These are phyloP conservation scores for Rosa persica DNA, from an alignment of 306 rosid species.

Conservation along the genomic window DNA sequence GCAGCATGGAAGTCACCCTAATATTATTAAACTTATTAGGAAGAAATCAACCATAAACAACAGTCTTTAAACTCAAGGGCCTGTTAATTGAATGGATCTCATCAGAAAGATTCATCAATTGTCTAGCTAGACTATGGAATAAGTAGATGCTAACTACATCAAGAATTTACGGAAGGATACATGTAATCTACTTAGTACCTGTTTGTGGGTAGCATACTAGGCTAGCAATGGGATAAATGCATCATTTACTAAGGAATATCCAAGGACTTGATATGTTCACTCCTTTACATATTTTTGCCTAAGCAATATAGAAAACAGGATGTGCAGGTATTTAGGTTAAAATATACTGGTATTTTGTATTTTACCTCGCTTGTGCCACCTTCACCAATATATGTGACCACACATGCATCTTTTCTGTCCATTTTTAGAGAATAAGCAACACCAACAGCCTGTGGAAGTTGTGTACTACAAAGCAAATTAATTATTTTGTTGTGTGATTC, in stretches of 20 bases:
- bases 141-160: not conserved
- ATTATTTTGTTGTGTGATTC: conserved; percentile 1
- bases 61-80: not conserved
- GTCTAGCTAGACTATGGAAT: not conserved
- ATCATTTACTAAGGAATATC: not conserved
- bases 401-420: conserved; percentile 84
- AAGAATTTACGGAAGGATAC: not conserved
- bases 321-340: not conserved
- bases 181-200: not conserved
- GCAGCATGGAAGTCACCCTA: conserved; percentile 99
- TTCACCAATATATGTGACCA: conserved; percentile 79
- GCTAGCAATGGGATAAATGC: not conserved
- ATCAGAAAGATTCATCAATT: conserved; percentile 2
- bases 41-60: conserved; percentile 10
- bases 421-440: conserved; percentile 94
- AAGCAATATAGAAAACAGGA: not conserved
- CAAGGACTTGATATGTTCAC: too few relatives aligned
- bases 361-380: conserved; percentile 98
- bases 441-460: conserved; percentile 94
- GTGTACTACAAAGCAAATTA: conserved; percentile 49
- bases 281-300: not conserved
- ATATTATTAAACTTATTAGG: conserved; percentile 26
- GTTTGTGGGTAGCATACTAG: not conserved
- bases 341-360: not conserved
- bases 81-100: not conserved